These are phyloP conservation scores for Hirschfeldia incana DNA, from an alignment of 345 rosid genomes.

Conservation along the genomic window DNA sequence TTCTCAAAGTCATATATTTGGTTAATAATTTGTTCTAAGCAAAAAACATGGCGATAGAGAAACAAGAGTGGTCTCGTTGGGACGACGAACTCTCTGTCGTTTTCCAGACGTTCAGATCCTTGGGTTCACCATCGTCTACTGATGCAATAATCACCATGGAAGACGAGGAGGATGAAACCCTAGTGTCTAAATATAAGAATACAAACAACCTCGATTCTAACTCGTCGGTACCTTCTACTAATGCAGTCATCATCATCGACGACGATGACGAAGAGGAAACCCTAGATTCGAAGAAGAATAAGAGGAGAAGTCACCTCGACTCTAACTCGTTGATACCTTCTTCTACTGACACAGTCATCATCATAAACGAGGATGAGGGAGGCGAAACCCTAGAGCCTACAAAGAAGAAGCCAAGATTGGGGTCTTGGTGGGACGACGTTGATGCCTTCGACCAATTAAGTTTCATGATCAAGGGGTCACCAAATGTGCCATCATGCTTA, in stretches of 20 bases:
- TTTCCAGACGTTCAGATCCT: not conserved
- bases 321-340: too few relatives aligned
- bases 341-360: too few relatives aligned
- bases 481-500: not conserved
- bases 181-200: not conserved
- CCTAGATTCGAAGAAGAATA: not conserved
- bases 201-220: not conserved
- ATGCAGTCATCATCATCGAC: not conserved
- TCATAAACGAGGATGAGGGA: too few relatives aligned
- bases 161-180: not conserved
- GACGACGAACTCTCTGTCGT: not conserved
- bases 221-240: not conserved
- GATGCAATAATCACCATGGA: not conserved
- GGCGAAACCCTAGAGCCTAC: constrained; percentile 5
- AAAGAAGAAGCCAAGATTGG: constrained; percentile 1
- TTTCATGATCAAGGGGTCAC: not conserved
- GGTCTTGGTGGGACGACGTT: not conserved
- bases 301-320: not conserved
- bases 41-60: constrained; percentile 1
- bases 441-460: not conserved
- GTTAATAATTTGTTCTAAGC: not conserved
- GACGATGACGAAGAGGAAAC: not conserved
- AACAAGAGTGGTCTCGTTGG: constrained; percentile 4
- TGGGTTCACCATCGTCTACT: not conserved
- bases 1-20: not conserved